A percentile compares a stretch with the other conserved stretches of the same genome.
Evolutionary conservation across 306 rosid species (phyloP).

Genomic region (Quercus suber): DNA sequence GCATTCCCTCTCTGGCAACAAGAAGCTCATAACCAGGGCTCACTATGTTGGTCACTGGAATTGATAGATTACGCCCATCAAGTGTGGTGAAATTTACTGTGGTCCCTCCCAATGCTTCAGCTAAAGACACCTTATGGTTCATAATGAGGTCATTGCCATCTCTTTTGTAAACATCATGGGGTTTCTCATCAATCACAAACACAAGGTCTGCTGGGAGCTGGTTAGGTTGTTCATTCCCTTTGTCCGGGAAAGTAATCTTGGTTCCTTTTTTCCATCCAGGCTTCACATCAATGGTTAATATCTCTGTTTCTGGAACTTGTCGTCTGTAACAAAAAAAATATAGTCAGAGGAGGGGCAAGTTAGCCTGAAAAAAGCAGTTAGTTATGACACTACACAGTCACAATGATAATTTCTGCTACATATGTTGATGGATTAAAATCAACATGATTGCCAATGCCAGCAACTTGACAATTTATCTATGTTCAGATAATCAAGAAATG

Average conservation of each 20-base stretch:
- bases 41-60: slow-evolving; percentile 67
- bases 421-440: not conserved
- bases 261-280: slow-evolving; percentile 99
- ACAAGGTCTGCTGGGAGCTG: slow-evolving; percentile 81
- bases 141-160: slow-evolving; percentile 77
- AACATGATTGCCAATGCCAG: not conserved
- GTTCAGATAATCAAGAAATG: not conserved
- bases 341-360: not conserved
- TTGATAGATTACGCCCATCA: slow-evolving; percentile 43
- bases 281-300: slow-evolving; percentile 75
- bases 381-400: not conserved
- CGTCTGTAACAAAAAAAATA: slow-evolving; percentile 33
- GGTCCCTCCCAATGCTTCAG: slow-evolving; percentile 90
- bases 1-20: slow-evolving; percentile 86
- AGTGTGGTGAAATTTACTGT: slow-evolving; percentile 52
- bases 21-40: slow-evolving; percentile 77
- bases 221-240: slow-evolving; percentile 82
- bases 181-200: slow-evolving; percentile 90
- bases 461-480: not conserved
- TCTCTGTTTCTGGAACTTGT: slow-evolving; percentile 63
- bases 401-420: not conserved
- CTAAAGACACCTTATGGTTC: slow-evolving; percentile 60
- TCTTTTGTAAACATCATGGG: slow-evolving; percentile 66
- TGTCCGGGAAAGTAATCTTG: slow-evolving; percentile 86
- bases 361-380: not conserved